Percentiles rank a stretch among this genome's conserved stretches.
These are phyloP conservation scores for Mycena venus DNA, from an alignment of 768 basidiomycete genomes.

Conservation along the genomic window DNA sequence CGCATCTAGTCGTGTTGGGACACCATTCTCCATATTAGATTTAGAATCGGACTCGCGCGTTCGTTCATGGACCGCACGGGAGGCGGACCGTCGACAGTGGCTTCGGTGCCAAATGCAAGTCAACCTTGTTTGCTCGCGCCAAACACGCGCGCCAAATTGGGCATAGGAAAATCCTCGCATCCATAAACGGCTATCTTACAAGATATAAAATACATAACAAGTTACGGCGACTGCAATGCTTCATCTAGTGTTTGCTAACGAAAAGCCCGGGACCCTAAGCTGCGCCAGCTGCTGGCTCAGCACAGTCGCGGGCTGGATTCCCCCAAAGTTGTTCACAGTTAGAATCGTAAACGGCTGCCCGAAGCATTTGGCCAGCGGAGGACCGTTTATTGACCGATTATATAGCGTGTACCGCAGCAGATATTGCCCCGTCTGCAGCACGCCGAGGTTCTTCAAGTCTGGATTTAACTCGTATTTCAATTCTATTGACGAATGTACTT, in stretches of 20 bases:
- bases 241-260: background rate
- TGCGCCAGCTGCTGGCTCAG: slow-evolving; percentile 3
- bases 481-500: too few relatives aligned
- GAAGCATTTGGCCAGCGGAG: background rate
- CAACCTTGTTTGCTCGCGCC: background rate
- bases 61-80: background rate
- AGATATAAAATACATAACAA: background rate
- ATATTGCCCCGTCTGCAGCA: slow-evolving; percentile 17
- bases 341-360: background rate
- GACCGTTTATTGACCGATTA: background rate
- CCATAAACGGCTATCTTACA: background rate
- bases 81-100: background rate
- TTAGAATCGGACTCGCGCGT: slow-evolving; percentile 23
- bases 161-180: background rate
- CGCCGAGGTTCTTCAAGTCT: slow-evolving; percentile 9
- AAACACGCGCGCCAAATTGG: slow-evolving; percentile 9
- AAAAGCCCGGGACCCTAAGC: background rate
- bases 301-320: background rate
- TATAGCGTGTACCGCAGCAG: slow-evolving; percentile 6
- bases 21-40: slow-evolving; percentile 59
- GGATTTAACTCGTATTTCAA: background rate
- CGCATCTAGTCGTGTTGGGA: slow-evolving; percentile 56
- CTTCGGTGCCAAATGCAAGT: background rate
- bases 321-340: background rate
- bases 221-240: too few relatives aligned